Evolutionary conservation across 2,329 filamentous ascomycete species (phyloP).

Genomic region (Sordariomycetes sp.): DNA sequence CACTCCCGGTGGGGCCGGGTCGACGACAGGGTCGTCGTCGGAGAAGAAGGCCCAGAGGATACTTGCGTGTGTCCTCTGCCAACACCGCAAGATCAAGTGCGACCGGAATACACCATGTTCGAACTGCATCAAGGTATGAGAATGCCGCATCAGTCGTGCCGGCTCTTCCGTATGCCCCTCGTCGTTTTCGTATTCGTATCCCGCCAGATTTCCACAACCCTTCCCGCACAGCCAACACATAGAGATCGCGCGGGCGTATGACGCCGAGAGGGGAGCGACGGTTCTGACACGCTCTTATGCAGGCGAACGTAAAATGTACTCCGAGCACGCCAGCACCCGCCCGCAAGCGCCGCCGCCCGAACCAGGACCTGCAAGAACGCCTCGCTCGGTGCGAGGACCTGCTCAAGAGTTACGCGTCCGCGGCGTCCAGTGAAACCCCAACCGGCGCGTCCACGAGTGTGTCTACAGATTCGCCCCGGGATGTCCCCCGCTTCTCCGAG

Average conservation of each 20-base stretch:
- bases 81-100: slow-evolving; percentile 53
- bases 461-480: slow-evolving; percentile 6
- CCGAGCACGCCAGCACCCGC: slow-evolving; percentile 50
- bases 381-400: slow-evolving; percentile 48
- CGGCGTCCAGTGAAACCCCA: slow-evolving; percentile 10
- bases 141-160: no score
- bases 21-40: background rate
- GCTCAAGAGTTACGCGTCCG: slow-evolving; percentile 43
- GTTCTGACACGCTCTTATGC: background rate
- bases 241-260: background rate
- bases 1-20: background rate
- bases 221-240: background rate
- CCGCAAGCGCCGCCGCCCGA: slow-evolving; percentile 46
- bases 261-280: slow-evolving; percentile 1
- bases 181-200: background rate
- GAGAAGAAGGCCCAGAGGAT: slow-evolving; percentile 32
- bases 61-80: slow-evolving; percentile 45
- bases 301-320: slow-evolving; percentile 50
- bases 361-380: slow-evolving; percentile 51
- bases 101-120: slow-evolving; percentile 48
- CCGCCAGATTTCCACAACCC: background rate
- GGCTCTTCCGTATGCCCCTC: background rate
- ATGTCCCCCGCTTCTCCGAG: slow-evolving; percentile 3
- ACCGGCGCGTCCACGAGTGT: slow-evolving; percentile 4
- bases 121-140: slow-evolving; percentile 46